These are phyloP conservation scores for Spirogloea muscicola DNA, from an alignment of 139 green algal species.

Conservation along the genomic window DNA sequence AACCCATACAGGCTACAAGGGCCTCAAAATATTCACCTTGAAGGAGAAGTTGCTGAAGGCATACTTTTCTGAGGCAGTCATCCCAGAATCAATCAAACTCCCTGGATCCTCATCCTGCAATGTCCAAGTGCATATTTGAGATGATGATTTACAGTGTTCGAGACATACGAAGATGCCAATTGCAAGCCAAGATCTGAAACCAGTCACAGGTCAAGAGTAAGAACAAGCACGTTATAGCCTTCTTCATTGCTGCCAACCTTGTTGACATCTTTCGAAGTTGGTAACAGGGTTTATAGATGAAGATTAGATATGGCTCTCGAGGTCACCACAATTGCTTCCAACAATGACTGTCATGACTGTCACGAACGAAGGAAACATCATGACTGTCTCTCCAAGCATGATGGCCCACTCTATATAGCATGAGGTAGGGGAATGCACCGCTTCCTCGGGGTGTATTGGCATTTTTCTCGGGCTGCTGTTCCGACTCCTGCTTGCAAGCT, in stretches of 20 bases:
- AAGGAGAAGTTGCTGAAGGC: constrained; percentile 32
- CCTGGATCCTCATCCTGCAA: constrained; percentile 14
- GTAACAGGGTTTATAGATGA: too few species aligned
- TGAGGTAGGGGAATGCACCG: neutral
- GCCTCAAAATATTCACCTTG: neutral
- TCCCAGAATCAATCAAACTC: constrained; percentile 6
- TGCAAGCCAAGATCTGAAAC: neutral
- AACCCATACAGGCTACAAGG: too few species aligned
- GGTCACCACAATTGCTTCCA: too few species aligned
- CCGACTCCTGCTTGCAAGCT: neutral
- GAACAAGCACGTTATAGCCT: neutral
- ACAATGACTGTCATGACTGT: too few species aligned
- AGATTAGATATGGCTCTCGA: too few species aligned
- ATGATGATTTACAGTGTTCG: neutral
- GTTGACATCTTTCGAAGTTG: too few species aligned
- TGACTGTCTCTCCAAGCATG: too few species aligned
- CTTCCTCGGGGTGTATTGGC: neutral
- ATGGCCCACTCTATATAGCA: neutral
- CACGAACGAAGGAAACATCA: too few species aligned
- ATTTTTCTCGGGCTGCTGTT: neutral
- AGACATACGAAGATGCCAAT: neutral
- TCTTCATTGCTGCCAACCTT: too few species aligned
- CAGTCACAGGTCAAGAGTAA: neutral
- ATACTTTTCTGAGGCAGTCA: neutral
- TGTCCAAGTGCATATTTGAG: neutral